A percentile compares a stretch with the other conserved stretches of the same genome.
Conservation (phyloP, 129 eudicot species). For the Flaveria linearis region DNA sequence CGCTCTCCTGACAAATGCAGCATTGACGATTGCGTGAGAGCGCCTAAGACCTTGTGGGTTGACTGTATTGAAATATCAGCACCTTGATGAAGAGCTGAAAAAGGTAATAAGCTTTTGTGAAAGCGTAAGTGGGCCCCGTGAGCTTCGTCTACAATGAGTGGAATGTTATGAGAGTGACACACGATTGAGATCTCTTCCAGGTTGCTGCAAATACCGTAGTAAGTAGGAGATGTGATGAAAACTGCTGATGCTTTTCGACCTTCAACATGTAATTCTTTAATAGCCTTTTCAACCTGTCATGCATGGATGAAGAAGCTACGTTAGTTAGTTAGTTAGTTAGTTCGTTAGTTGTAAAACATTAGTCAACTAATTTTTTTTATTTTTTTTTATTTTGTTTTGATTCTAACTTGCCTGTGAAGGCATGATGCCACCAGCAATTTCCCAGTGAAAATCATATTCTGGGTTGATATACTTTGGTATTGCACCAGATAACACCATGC, state of each 20-base stretch:
- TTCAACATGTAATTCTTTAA: conserved; percentile 53
- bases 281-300: conserved; percentile 60
- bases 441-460: conserved; percentile 59
- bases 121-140: conserved; percentile 91
- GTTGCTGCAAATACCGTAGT: conserved; percentile 64
- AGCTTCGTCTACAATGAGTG: conserved; percentile 77
- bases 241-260: conserved; percentile 69
- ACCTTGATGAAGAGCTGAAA: conserved; percentile 69
- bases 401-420: background rate
- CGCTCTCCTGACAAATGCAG: conserved; percentile 58
- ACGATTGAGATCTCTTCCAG: conserved; percentile 47
- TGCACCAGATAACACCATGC: conserved; percentile 64
- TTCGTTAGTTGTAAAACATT: too few relatives aligned
- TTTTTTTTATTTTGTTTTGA: background rate
- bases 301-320: background rate
- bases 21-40: conserved; percentile 88
- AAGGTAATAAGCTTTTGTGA: conserved; percentile 48
- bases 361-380: background rate
- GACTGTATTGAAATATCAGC: conserved; percentile 77
- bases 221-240: conserved; percentile 29
- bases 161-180: conserved; percentile 43
- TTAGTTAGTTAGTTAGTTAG: too few relatives aligned
- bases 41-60: conserved; percentile 76
- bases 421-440: conserved; percentile 56
- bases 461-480: conserved; percentile 66